Conservation (phyloP, 768 basidiomycete species). For the Phylloporus sp. region DNA sequence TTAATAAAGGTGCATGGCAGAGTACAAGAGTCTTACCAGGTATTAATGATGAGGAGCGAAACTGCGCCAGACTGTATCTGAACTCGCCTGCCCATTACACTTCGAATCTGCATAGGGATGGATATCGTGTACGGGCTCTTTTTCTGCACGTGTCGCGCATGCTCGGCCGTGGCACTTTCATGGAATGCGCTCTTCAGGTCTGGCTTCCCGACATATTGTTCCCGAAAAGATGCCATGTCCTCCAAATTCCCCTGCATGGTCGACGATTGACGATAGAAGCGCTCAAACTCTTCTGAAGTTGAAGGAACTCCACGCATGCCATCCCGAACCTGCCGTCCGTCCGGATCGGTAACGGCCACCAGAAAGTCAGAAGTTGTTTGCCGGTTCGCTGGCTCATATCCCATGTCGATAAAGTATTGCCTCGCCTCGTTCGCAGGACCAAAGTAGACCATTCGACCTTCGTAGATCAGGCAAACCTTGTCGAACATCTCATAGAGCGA, state of each 20-base stretch:
- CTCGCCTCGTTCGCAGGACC: conserved; percentile 52
- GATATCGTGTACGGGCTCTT: conserved; percentile 48
- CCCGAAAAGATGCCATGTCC: conserved; percentile 47
- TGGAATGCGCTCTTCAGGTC: conserved; percentile 43
- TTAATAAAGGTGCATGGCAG: neutral
- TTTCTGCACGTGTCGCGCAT: conserved; percentile 43
- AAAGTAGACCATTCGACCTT: conserved; percentile 57
- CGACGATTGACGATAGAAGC: conserved; percentile 41
- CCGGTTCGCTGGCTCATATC: conserved; percentile 49
- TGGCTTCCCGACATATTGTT: conserved; percentile 42
- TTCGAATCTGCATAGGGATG: conserved; percentile 43
- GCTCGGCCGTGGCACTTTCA: conserved; percentile 50
- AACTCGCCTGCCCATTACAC: conserved; percentile 45
- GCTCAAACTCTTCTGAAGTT: conserved; percentile 57
- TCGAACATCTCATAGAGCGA: conserved; percentile 62
- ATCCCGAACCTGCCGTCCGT: conserved; percentile 49
- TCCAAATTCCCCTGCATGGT: conserved; percentile 38
- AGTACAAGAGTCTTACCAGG: conserved; percentile 9
- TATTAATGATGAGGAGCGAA: conserved; percentile 30
- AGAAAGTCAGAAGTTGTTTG: conserved; percentile 66
- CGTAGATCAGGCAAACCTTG: conserved; percentile 64
- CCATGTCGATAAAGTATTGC: conserved; percentile 57
- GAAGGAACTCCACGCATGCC: conserved; percentile 29
- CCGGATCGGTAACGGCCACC: conserved; percentile 58
- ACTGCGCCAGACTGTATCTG: conserved; percentile 44